Percentiles rank a stretch among this genome's conserved stretches.
Evolutionary conservation across 371 early-diverging fungal genomes (phyloP).

Genomic region (Lichtheimia ramosa): DNA sequence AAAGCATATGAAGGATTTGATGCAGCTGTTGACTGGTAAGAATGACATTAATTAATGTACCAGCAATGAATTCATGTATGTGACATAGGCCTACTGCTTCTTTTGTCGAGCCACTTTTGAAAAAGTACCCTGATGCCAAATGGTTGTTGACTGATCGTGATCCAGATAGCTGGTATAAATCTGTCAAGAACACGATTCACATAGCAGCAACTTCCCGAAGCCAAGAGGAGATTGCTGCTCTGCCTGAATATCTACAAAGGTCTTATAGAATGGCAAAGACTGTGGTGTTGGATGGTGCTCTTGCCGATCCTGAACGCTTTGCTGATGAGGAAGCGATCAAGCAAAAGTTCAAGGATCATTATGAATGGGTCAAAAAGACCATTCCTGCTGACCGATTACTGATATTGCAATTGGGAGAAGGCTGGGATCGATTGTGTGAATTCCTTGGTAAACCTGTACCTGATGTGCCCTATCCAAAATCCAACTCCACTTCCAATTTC

Average conservation of each 20-base stretch:
- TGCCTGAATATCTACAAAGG: too few relatives aligned
- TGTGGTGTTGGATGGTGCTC: constrained; percentile 17
- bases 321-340: constrained; percentile 21
- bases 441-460: constrained; percentile 19
- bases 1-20: constrained; percentile 9
- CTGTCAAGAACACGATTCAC: constrained; percentile 24
- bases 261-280: constrained; percentile 4
- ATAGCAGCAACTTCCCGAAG: too few relatives aligned
- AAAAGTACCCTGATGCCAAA: constrained; percentile 37
- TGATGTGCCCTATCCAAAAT: constrained; percentile 15
- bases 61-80: neutral
- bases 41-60: too few relatives aligned
- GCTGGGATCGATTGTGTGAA: constrained; percentile 19
- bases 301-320: constrained; percentile 13
- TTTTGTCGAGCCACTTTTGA: constrained; percentile 15
- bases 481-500: constrained; percentile 7
- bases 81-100: constrained; percentile 14
- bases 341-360: constrained; percentile 19
- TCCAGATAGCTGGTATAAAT: constrained; percentile 39
- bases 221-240: too few relatives aligned
- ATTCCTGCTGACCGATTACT: constrained; percentile 31
- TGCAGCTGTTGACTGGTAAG: constrained; percentile 9
- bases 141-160: constrained; percentile 25
- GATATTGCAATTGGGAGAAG: constrained; percentile 28
- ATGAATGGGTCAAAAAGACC: constrained; percentile 23